Base-by-base conservation (phyloP, 2,329 filamentous ascomycete genomes). In the Clonostachys solani region DNA sequence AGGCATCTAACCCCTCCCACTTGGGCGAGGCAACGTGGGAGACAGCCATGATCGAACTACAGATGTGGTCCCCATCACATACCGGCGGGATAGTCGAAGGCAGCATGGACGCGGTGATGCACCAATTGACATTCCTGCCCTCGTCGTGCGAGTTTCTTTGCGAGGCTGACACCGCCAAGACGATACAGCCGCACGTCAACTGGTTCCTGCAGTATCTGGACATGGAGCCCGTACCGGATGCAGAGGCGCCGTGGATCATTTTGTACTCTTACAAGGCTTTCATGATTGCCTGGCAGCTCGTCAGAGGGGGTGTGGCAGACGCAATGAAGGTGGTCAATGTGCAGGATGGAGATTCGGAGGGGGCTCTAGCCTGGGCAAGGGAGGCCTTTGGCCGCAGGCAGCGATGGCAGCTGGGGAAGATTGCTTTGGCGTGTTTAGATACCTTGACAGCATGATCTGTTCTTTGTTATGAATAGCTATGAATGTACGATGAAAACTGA, bases 181-280 rank as follows among this genome's bases (percentile, higher is more conserved):
- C 60, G 9, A 55, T 68, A 12, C 61, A 66, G 45, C 61, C 64
- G 1, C 65, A 69, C 44, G 54, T 69, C 12, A 59, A 66, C 45
- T 69, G 66, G 66, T 69, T 69, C 47, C 45, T 69, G 40, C 53
- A 50, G 6, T 69, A 69, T 48, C 55, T 69, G 23, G 60, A 69
- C 33, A 13, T 54, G 3, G 33, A 48, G 0, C 55, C 59, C 2
- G 53, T 55, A 5, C 46, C 15, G 12, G 17, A n/a, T n/a, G 36
- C 53, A 1, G 67, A 71, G 49, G 62, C 68, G 1, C 68, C 68
- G 1, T 71, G 67, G 67, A 56, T 68, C 10, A 55, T 60, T 1
- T 38, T 71, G 5, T 71, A 68, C 46, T 65, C 65, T 6, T 71
- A 67, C 50, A 68, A 66, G 47, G 65, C 65, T 1, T 68, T 70